A percentile compares a stretch with the other conserved stretches of the same genome.
Conservation (phyloP, 345 rosid species). For the Nasturtium officinale region DNA sequence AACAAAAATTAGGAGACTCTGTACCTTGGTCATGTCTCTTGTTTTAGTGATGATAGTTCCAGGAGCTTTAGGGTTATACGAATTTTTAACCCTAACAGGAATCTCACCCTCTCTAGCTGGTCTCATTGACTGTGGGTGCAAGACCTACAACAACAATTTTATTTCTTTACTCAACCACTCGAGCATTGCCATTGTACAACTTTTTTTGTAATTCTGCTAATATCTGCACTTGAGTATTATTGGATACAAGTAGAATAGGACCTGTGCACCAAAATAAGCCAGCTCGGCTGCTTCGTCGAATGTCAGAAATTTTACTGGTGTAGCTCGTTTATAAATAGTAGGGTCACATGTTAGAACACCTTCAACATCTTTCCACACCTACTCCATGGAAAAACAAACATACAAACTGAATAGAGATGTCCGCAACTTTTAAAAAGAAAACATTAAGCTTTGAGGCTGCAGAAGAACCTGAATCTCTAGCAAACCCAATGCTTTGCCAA, state of each 20-base stretch:
- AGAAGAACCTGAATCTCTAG: conserved; percentile 86
- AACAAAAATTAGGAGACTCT: conserved; percentile 24
- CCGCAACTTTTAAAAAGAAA: background rate
- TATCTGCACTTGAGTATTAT: conserved; percentile 12
- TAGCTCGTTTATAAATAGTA: conserved; percentile 69
- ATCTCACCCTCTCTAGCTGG: conserved; percentile 97
- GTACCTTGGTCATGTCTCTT: conserved; percentile 94
- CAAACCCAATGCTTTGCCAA: conserved; percentile 93
- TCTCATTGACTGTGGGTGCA: conserved; percentile 99
- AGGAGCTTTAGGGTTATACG: conserved; percentile 93
- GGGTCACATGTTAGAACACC: conserved; percentile 99
- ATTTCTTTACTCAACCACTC: background rate
- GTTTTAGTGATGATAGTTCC: conserved; percentile 90
- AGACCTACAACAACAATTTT: conserved; percentile 56
- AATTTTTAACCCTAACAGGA: conserved; percentile 99
- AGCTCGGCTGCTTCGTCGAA: conserved; percentile 99
- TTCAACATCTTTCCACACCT: conserved; percentile 99
- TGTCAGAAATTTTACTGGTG: conserved; percentile 85
- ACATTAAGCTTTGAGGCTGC: conserved; percentile 8
- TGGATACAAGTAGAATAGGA: conserved; percentile 35
- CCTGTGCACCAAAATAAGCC: conserved; percentile 99
- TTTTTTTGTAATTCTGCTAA: background rate
- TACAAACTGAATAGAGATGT: conserved; percentile 17
- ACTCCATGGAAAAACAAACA: conserved; percentile 27
- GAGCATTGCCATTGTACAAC: background rate